Evolutionary conservation across 164 flowering plant genomes (phyloP).

Genomic region (Echeveria elegans): DNA sequence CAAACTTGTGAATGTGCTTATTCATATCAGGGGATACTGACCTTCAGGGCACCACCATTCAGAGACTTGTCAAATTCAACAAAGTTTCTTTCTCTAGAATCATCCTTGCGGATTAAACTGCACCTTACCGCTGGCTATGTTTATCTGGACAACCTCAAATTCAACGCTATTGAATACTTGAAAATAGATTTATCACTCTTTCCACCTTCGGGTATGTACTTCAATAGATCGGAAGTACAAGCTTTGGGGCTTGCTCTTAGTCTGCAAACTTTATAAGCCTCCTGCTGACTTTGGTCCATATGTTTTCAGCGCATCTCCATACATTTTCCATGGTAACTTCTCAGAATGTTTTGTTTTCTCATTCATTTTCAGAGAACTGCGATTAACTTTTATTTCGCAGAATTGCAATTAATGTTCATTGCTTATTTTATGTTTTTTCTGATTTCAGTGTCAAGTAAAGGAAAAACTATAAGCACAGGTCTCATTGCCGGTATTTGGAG

Average conservation of each 20-base stretch:
- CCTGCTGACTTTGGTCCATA: constrained; percentile 34
- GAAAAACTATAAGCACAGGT: constrained; percentile 25
- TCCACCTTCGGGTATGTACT: constrained; percentile 30
- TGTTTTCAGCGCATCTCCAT: constrained; percentile 22
- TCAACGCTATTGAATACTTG: constrained; percentile 21
- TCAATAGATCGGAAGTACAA: constrained; percentile 29
- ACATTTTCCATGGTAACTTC: constrained; percentile 30
- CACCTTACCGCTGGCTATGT: constrained; percentile 41
- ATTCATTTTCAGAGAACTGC: too few species aligned
- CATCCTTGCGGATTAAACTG: constrained; percentile 12
- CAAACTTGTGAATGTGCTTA: constrained; percentile 34
- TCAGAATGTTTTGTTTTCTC: too few species aligned
- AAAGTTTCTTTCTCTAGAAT: constrained; percentile 20
- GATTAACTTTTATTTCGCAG: not conserved
- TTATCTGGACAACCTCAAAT: constrained; percentile 26
- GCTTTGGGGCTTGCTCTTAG: constrained; percentile 28
- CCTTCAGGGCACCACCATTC: constrained; percentile 40
- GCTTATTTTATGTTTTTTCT: not conserved
- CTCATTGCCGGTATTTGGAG: constrained; percentile 37
- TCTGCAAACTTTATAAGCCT: constrained; percentile 35
- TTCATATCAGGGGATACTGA: constrained; percentile 37
- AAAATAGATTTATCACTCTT: constrained; percentile 25
- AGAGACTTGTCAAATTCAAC: constrained; percentile 25
- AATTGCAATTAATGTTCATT: not conserved
- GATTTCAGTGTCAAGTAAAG: constrained; percentile 6